phyloP scores from a whole-genome alignment of 495 filamentous ascomycete species.

The Stereocaulon alpinum region DNA sequence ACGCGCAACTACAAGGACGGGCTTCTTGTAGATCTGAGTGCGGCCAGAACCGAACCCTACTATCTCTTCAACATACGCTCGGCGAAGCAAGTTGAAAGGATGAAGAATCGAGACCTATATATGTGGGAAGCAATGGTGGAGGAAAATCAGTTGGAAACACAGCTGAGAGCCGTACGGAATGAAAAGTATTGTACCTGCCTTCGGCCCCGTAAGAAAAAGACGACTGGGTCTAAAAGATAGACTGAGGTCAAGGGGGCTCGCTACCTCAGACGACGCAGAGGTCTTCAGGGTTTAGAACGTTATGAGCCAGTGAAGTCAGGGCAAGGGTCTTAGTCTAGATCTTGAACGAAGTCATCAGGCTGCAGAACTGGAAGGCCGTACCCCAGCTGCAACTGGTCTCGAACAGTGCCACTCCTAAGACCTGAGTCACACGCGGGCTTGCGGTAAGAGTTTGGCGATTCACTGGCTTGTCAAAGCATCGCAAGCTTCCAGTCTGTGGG shows the following conservation, averaged over 20 bases:
- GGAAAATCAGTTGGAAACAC: background rate
- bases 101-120: background rate
- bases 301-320: no score
- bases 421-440: no score
- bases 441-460: no score
- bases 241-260: background rate
- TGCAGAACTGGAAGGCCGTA: no score
- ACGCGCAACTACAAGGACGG: conserved; percentile 10
- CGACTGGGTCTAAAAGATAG: background rate
- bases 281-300: no score
- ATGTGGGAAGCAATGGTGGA: background rate
- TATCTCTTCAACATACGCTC: conserved; percentile 4
- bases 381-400: no score
- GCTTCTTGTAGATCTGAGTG: conserved; percentile 15
- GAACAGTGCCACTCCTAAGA: no score
- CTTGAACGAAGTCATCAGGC: no score
- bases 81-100: background rate
- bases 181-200: background rate
- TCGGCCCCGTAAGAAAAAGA: background rate
- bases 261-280: no score
- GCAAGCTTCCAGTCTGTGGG: no score
- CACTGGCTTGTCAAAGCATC: no score
- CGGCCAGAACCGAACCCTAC: conserved; percentile 10
- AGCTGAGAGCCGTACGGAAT: background rate
- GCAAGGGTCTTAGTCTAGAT: no score